Evolutionary conservation across 1,284 basidiomycete genomes (phyloP).

Genomic region (Laetiporus sulphureus): DNA sequence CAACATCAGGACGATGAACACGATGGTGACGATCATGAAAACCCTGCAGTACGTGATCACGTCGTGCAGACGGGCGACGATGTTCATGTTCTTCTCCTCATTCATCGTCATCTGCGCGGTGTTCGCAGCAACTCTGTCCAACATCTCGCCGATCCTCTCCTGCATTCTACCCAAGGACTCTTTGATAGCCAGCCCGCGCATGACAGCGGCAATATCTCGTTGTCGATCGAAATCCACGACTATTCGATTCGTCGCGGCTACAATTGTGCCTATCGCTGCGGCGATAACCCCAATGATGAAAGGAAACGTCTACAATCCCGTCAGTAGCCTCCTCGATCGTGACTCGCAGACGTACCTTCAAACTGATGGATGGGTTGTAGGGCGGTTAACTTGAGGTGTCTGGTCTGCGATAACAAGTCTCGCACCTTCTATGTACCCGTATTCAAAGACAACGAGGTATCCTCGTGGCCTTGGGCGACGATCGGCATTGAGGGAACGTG

Average conservation of each 20-base stretch:
- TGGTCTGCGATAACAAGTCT: too few species aligned
- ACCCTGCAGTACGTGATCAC: neutral
- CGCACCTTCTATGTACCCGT: too few species aligned
- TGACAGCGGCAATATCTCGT: neutral
- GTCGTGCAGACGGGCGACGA: neutral
- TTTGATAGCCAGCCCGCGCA: neutral
- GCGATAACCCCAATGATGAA: neutral
- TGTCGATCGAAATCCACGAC: neutral
- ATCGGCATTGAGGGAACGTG: too few species aligned
- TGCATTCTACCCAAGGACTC: neutral
- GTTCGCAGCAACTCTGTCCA: slow-evolving; percentile 1
- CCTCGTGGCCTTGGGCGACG: too few species aligned
- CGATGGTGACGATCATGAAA: neutral
- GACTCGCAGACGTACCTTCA: too few species aligned
- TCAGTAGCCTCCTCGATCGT: neutral
- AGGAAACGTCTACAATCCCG: neutral
- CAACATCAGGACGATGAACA: neutral
- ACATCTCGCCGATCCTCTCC: neutral
- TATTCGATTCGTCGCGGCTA: neutral
- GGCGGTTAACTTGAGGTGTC: too few species aligned
- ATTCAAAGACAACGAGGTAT: too few species aligned
- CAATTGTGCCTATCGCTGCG: neutral
- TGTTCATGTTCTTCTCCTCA: neutral
- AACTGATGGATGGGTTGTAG: too few species aligned
- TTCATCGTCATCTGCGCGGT: neutral